Percentiles rank a stretch among this genome's conserved stretches.
These are phyloP conservation scores for Escallonia rubra DNA, from an alignment of 129 eudicot genomes.

Conservation along the genomic window DNA sequence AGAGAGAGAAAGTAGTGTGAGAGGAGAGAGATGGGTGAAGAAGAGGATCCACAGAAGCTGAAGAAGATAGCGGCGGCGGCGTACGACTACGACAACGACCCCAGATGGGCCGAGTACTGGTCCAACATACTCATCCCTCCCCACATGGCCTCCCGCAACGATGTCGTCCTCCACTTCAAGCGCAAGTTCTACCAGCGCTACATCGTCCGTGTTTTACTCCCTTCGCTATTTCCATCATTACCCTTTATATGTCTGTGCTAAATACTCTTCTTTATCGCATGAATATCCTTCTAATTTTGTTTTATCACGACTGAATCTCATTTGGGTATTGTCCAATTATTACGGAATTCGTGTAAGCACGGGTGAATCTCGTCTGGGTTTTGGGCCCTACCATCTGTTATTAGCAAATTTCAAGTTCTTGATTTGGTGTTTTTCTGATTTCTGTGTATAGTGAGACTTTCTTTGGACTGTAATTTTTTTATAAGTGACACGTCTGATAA, in stretches of 20 bases:
- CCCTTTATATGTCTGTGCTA: neutral
- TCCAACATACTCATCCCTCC: constrained; percentile 86
- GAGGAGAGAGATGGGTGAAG: constrained; percentile 39
- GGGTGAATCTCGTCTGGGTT: too few species aligned
- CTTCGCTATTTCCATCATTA: neutral
- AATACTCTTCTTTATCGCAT: neutral
- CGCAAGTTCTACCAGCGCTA: constrained; percentile 96
- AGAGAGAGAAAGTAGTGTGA: neutral
- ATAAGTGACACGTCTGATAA: too few species aligned
- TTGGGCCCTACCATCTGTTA: too few species aligned
- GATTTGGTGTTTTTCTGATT: too few species aligned
- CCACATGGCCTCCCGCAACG: constrained; percentile 70
- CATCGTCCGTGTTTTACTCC: constrained; percentile 37
- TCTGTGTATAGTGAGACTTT: too few species aligned
- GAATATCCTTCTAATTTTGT: neutral
- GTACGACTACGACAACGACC: constrained; percentile 79
- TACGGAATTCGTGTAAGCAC: too few species aligned
- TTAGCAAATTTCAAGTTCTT: too few species aligned
- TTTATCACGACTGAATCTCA: neutral
- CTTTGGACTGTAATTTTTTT: too few species aligned
- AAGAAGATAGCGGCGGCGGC: constrained; percentile 78
- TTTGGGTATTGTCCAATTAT: neutral
- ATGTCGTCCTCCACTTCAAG: constrained; percentile 75
- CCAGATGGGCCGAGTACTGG: constrained; percentile 87
- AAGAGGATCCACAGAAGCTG: constrained; percentile 71